These are phyloP conservation scores for Cryptococcus sp. DNA, from an alignment of 1,284 basidiomycete species.

Conservation along the genomic window DNA sequence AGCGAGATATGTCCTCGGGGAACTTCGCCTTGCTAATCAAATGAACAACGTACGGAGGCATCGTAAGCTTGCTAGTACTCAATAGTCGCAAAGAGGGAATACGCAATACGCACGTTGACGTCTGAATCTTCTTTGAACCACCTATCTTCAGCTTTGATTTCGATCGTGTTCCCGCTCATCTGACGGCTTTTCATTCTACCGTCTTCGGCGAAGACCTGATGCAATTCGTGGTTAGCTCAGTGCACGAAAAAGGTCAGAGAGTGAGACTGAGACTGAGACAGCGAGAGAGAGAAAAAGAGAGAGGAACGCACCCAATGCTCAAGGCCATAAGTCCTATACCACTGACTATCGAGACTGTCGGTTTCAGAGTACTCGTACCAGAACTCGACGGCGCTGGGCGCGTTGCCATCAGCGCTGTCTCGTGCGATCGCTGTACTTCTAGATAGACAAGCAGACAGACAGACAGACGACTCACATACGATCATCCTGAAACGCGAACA, in stretches of 20 bases:
- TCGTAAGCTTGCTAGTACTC: background rate
- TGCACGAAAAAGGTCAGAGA: background rate
- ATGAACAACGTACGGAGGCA: background rate
- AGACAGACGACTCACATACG: conserved; percentile 58
- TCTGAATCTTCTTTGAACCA: conserved; percentile 61
- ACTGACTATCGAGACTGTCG: conserved; percentile 49
- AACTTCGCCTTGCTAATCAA: conserved; percentile 23
- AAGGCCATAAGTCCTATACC: conserved; percentile 63
- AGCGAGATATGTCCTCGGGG: conserved; percentile 29
- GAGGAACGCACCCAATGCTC: conserved; percentile 61
- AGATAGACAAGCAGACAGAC: background rate
- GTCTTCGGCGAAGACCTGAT: conserved; percentile 54
- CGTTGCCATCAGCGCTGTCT: background rate
- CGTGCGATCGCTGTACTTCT: background rate
- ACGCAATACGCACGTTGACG: conserved; percentile 35
- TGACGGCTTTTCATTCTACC: conserved; percentile 59
- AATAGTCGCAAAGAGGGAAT: background rate
- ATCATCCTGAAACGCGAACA: conserved; percentile 63
- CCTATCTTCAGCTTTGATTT: conserved; percentile 58
- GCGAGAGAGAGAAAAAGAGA: background rate
- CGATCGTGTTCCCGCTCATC: conserved; percentile 64
- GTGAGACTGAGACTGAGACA: background rate
- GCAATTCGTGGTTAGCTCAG: background rate
- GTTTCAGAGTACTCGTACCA: conserved; percentile 62
- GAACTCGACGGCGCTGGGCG: conserved; percentile 55